Base-by-base conservation (phyloP, 148 eudicot genomes). In the Silene conica region DNA sequence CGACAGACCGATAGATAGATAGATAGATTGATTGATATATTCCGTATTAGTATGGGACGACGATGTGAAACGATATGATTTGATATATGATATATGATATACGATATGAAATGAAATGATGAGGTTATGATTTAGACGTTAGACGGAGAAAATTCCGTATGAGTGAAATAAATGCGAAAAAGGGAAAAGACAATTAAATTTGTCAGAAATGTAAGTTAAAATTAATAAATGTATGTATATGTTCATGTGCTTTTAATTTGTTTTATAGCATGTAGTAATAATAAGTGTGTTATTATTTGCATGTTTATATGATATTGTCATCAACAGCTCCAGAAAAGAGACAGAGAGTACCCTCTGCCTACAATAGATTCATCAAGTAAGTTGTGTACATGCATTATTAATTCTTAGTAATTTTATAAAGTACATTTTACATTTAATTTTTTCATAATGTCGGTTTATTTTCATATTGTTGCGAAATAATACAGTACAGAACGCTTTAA, bases 301-400 rank as follows among this genome's bases (percentile, higher is more conserved):
- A 75, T 75, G 71, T 75, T 69, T 26, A 26, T 10, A 20, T 66
- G 69, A 70, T 70, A 50, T 25, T 70, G 74, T 57, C 61, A n/a
- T 34, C 38, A 81, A 54, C 84, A 95, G 98, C 97, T 69, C 97
- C 97, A 79, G 98, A 95, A 89, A 95, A 95, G 86, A 85, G 98
- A 87, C 98, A 95, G 88, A 86, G 98, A 88, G 97, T 94, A 81
- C 98, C 98, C 67, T 92, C 97, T 67, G 96, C 98, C 62, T 95
- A 95, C 83, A 95, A 95, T 81, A 89, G 97, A 26, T 95, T 95
- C 90, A 95, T 95, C 88, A 95, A 95, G 99, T 95, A 80, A 80
- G 98, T 60, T 16, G 59, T 74, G 18, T 12, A 0, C 38, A 68
- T 34, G 15, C 21, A 55, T 34, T 19, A 55, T 67, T 72, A 71